Conservation (phyloP, 257 asterid species). For the Lycium ferocissimum region DNA sequence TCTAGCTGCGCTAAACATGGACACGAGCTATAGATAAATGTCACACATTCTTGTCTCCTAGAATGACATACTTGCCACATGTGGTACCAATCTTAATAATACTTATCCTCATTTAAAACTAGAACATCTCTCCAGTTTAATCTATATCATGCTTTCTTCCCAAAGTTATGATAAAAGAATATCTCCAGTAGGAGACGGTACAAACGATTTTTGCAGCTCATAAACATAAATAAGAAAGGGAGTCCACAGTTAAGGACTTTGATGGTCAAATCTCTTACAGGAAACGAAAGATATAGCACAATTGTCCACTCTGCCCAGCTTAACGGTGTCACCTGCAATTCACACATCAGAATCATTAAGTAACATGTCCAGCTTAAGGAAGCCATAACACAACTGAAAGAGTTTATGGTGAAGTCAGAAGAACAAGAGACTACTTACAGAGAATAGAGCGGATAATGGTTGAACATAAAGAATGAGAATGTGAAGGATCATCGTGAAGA, state of each 20-base stretch:
- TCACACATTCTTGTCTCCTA: not conserved
- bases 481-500: conserved; percentile 92
- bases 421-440: conserved; percentile 63
- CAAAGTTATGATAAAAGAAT: not conserved
- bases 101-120: not conserved
- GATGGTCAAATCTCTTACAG: conserved; percentile 62
- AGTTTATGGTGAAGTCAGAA: conserved; percentile 11
- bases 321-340: conserved; percentile 79
- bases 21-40: not conserved
- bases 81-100: not conserved
- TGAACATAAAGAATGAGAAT: conserved; percentile 76
- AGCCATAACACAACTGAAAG: not conserved
- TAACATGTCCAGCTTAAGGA: conserved; percentile 12
- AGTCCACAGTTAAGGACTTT: not conserved
- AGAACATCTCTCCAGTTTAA: not conserved
- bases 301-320: conserved; percentile 93
- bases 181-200: not conserved
- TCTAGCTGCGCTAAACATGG: not conserved
- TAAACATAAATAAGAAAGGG: not conserved
- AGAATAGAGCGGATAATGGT: conserved; percentile 89
- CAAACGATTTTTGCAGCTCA: not conserved
- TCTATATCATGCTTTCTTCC: not conserved
- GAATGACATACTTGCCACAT: not conserved
- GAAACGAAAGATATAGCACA: conserved; percentile 91
- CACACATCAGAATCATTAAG: conserved; percentile 25